phyloP scores from a whole-genome alignment of 805 yeast species.

The Nakazawaea sp. region DNA sequence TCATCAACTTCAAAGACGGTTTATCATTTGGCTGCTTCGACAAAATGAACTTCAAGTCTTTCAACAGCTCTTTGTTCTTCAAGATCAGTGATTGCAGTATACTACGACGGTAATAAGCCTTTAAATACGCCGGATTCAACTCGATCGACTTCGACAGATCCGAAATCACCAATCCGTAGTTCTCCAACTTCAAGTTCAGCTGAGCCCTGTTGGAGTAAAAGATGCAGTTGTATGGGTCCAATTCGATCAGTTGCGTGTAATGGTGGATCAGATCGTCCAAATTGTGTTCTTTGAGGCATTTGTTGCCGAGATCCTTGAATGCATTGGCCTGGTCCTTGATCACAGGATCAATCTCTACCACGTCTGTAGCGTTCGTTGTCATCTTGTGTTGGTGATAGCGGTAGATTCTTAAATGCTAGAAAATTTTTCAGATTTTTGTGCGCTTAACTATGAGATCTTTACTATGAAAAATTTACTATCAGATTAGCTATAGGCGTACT shows the following conservation, averaged over 20 bases:
- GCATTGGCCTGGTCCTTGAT: slow-evolving; percentile 29
- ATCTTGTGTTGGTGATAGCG: too few relatives aligned
- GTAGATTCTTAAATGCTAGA: too few relatives aligned
- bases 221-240: slow-evolving; percentile 51
- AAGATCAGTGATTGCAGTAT: slow-evolving; percentile 71
- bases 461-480: too few relatives aligned
- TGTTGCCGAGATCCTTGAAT: slow-evolving; percentile 69
- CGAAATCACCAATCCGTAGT: slow-evolving; percentile 76
- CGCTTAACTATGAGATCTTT: too few relatives aligned
- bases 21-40: slow-evolving; percentile 59
- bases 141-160: slow-evolving; percentile 72
- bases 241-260: slow-evolving; percentile 70
- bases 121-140: slow-evolving; percentile 58
- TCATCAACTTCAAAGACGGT: slow-evolving; percentile 54
- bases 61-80: slow-evolving; percentile 66
- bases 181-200: slow-evolving; percentile 79
- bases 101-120: slow-evolving; percentile 86
- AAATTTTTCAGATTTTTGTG: too few relatives aligned
- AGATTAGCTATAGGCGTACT: too few relatives aligned
- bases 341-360: background rate
- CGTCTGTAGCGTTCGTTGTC: too few relatives aligned
- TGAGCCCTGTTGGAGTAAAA: slow-evolving; percentile 86
- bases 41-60: slow-evolving; percentile 60
- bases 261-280: slow-evolving; percentile 57
- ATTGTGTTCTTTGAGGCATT: slow-evolving; percentile 57